A percentile compares a stretch with the other conserved stretches of the same genome.
phyloP scores from a whole-genome alignment of 2,329 filamentous ascomycete genomes.

The Neonectria punicea region DNA sequence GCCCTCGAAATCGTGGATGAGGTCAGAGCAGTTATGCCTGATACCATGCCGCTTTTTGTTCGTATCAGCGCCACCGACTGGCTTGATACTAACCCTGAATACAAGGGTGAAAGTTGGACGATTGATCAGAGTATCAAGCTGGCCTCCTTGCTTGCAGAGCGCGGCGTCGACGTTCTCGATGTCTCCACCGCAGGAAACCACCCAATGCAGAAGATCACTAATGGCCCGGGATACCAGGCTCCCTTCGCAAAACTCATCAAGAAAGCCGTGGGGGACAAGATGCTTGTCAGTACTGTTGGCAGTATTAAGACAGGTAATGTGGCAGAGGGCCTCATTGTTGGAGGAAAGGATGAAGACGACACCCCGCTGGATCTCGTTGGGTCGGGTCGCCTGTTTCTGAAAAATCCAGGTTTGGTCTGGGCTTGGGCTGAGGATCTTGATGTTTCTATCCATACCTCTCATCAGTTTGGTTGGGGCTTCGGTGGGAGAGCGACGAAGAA shows the following conservation, averaged over 20 bases:
- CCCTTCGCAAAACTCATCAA: constrained; percentile 77
- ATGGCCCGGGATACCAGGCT: constrained; percentile 75
- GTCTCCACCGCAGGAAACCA: constrained; percentile 76
- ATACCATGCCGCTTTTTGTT: constrained; percentile 76
- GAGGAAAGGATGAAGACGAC: constrained; percentile 46
- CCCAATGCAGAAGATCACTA: constrained; percentile 64
- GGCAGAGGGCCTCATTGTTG: constrained; percentile 60
- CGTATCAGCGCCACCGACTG: constrained; percentile 81
- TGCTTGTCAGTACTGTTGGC: constrained; percentile 60
- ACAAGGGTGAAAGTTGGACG: constrained; percentile 72
- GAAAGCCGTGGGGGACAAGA: constrained; percentile 71
- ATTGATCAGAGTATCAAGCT: constrained; percentile 71
- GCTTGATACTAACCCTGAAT: constrained; percentile 70
- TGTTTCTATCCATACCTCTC: constrained; percentile 57
- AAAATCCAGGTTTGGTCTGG: constrained; percentile 68
- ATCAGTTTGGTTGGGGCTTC: constrained; percentile 68
- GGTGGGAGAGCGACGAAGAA: constrained; percentile 49
- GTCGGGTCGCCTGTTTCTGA: constrained; percentile 65
- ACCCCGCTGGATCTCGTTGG: constrained; percentile 60
- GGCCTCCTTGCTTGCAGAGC: constrained; percentile 69
- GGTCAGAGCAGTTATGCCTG: constrained; percentile 70
- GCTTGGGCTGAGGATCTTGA: constrained; percentile 65
- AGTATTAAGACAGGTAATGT: constrained; percentile 56
- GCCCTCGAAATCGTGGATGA: constrained; percentile 74
- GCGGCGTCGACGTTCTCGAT: constrained; percentile 80